Evolutionary conservation across 306 rosid species (phyloP).

Genomic region (Fragaria vesca): DNA sequence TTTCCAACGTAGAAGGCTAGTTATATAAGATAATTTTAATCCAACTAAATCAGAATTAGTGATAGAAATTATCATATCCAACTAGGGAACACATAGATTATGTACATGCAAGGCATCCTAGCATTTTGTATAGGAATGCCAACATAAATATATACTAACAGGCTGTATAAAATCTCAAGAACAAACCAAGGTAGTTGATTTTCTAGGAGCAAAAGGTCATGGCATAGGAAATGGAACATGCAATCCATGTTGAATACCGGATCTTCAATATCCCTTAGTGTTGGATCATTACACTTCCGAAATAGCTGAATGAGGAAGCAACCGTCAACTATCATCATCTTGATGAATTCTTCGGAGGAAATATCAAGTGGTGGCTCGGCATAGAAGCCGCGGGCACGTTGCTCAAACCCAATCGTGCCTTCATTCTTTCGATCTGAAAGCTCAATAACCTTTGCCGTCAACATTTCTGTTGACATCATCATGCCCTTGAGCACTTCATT

Average conservation of each 20-base stretch:
- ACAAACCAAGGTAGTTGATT: slow-evolving; percentile 32
- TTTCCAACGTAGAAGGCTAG: too few relatives aligned
- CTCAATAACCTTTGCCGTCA: neutral
- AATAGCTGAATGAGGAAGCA: slow-evolving; percentile 31
- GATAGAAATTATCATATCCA: too few relatives aligned
- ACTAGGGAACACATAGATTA: too few relatives aligned
- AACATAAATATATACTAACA: too few relatives aligned
- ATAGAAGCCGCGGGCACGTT: neutral
- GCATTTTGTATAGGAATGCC: too few relatives aligned
- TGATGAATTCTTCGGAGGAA: neutral
- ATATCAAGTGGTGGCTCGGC: neutral
- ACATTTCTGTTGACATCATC: neutral
- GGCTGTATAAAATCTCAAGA: neutral
- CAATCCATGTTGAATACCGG: slow-evolving; percentile 25
- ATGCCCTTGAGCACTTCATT: neutral
- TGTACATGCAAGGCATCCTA: too few relatives aligned
- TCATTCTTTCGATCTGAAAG: neutral
- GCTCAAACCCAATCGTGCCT: neutral
- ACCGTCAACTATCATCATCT: slow-evolving; percentile 26
- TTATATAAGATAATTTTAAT: too few relatives aligned
- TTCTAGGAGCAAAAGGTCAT: neutral
- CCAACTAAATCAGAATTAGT: too few relatives aligned
- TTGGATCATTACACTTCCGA: neutral
- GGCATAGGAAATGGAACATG: slow-evolving; percentile 10
- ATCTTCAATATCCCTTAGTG: neutral